Percentiles rank a stretch among this genome's conserved stretches.
Conservation (phyloP, 2,329 filamentous ascomycete species). For the Magnaporthiopsis incrustans region DNA sequence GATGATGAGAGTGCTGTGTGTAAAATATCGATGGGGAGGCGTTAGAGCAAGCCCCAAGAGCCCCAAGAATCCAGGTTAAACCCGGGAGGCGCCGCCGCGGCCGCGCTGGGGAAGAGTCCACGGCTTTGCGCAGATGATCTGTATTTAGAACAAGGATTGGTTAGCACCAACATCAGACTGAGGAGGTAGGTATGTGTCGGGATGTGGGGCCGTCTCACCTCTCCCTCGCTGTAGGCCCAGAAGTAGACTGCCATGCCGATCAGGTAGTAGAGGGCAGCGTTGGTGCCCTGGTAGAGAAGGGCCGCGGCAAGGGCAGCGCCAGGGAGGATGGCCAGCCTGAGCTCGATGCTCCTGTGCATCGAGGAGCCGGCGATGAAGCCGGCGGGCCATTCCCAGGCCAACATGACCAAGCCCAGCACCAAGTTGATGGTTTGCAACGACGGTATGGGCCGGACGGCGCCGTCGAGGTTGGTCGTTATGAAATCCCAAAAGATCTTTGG, state of each 20-base stretch:
- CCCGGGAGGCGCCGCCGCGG: slow-evolving; percentile 20
- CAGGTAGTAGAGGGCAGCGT: slow-evolving; percentile 85
- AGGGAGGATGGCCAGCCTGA: slow-evolving; percentile 74
- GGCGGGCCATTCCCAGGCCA: slow-evolving; percentile 90
- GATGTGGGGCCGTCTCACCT: slow-evolving; percentile 52
- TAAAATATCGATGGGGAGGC: neutral
- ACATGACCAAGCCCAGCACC: slow-evolving; percentile 65
- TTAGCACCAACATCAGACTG: slow-evolving; percentile 6
- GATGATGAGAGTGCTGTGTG: neutral
- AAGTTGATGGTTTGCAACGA: slow-evolving; percentile 86
- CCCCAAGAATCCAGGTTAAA: neutral
- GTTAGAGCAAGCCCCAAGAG: neutral
- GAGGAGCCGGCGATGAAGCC: slow-evolving; percentile 65
- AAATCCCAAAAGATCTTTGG: slow-evolving; percentile 99
- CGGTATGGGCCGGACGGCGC: slow-evolving; percentile 78
- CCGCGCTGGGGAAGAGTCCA: slow-evolving; percentile 59
- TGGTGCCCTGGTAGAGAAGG: slow-evolving; percentile 86
- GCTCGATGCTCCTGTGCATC: slow-evolving; percentile 81
- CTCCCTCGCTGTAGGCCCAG: slow-evolving; percentile 94
- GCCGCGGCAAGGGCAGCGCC: slow-evolving; percentile 65
- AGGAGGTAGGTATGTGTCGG: slow-evolving; percentile 6
- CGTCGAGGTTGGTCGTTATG: slow-evolving; percentile 80
- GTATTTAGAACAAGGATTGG: slow-evolving; percentile 11
- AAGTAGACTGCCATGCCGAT: slow-evolving; percentile 84
- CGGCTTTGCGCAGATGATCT: slow-evolving; percentile 62